Evolutionary conservation across 2,329 filamentous ascomycete genomes (phyloP), one percentile per base, ranked within the genome.

Genomic region (Penicillium sp.): DNA sequence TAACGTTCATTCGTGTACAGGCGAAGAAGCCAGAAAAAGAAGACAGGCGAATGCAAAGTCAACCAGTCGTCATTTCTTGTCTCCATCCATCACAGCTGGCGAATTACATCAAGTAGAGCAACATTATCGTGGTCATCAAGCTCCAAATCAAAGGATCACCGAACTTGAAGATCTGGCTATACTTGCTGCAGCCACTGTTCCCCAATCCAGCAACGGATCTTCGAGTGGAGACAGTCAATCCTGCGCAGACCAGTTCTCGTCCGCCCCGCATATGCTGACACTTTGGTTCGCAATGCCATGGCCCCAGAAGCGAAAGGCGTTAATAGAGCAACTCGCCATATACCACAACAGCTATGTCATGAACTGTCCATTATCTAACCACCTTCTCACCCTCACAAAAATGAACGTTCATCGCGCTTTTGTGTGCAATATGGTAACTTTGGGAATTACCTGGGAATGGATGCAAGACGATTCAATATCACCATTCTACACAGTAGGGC

Each of bases 391-490:
- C 21, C 46, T 67, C 2, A 50, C 62, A 10, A 54, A 61, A 43
- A 45, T 63, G 19, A 67, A 67, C 43, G 58, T 65, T 24, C 57
- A 48, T 16, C 52, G 50, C 51, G 63, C 63, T 1, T 48, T 65
- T 1, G 48, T 64, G 22, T 41, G 58, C n/a, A 67, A 67, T n/a
- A 59, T 44, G 5, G 37, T 13, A 10, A 24, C 60, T 2, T 19
- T 67, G 5, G 63, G 55, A 5, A 47, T 64, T n/a, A 59, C 21
- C 10, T 45, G 50, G 1, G 62, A 63, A 3, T 33, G 51, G 14
- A 22, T 65, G 16, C 43, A 64, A 21, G 60, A 64, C 9, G 63
- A 65, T 55, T 57, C 59, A 6, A 54, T 66, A 19, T 66, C 63
- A 0, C 60, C 58, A 8, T 66, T 65, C 39, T 62, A 60, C 51